Evolutionary conservation across 1,284 basidiomycete genomes (phyloP).

Genomic region (Ustilago nuda): DNA sequence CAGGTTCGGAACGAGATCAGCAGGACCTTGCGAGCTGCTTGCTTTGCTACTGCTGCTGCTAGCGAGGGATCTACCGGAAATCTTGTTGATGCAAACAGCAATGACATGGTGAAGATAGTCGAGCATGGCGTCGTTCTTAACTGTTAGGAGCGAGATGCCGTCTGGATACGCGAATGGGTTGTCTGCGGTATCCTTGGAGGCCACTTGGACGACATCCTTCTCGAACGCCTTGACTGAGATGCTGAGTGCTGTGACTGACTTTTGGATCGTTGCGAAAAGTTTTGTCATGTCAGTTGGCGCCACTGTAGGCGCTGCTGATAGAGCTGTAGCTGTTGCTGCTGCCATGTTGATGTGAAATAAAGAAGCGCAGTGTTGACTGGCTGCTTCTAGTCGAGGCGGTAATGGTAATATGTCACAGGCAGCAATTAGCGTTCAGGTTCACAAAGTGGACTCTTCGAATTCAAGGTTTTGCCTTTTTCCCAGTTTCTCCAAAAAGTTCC

Average conservation of each 20-base stretch:
- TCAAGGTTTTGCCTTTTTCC: neutral
- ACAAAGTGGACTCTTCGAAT: neutral
- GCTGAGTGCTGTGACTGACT: conserved; percentile 37
- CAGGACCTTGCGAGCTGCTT: conserved; percentile 9
- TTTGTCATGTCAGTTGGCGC: conserved; percentile 23
- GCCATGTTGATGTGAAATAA: conserved; percentile 13
- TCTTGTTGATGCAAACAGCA: conserved; percentile 70
- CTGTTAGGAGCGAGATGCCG: conserved; percentile 88
- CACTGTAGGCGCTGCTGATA: conserved; percentile 6
- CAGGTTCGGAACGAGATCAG: conserved; percentile 53
- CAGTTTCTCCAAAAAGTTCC: conserved; percentile 9
- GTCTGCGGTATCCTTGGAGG: conserved; percentile 13
- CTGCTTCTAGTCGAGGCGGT: neutral
- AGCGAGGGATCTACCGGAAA: conserved; percentile 51
- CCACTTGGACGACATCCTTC: conserved; percentile 22
- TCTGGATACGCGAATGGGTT: conserved; percentile 68
- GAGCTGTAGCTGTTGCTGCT: neutral
- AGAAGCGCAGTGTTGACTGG: neutral
- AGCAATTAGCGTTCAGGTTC: neutral
- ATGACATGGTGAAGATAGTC: conserved; percentile 88
- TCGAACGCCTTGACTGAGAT: conserved; percentile 34
- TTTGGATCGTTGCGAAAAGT: conserved; percentile 30
- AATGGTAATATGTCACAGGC: neutral
- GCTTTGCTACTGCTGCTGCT: conserved; percentile 9
- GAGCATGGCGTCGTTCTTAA: conserved; percentile 87